phyloP scores from a whole-genome alignment of 306 rosid species.

The Pterocarpus macrocarpus region DNA sequence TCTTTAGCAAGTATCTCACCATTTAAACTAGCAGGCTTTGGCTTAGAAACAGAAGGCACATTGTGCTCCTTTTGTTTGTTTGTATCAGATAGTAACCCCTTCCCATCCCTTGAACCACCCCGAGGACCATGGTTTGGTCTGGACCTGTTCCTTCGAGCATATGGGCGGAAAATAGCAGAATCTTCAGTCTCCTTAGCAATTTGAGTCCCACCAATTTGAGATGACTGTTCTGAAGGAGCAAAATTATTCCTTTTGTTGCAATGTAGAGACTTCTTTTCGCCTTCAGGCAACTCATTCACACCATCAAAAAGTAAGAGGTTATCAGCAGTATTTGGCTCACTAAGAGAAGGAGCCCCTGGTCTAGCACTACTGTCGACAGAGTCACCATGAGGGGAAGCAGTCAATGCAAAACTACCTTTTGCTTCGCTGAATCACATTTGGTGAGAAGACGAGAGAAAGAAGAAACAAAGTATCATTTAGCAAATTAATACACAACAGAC shows the following conservation, averaged over 20 bases:
- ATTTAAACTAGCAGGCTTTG: constrained; percentile 72
- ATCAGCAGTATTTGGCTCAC: constrained; percentile 97
- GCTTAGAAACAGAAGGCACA: constrained; percentile 63
- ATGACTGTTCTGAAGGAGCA: constrained; percentile 88
- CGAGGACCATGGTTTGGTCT: constrained; percentile 85
- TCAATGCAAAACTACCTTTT: constrained; percentile 94
- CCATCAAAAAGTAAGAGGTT: constrained; percentile 89
- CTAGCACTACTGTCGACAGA: constrained; percentile 98
- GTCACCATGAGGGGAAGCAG: constrained; percentile 98
- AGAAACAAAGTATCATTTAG: constrained; percentile 22
- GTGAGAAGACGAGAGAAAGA: constrained; percentile 33
- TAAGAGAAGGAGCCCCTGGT: constrained; percentile 78
- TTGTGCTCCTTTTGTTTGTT: constrained; percentile 69
- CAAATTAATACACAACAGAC: constrained; percentile 17
- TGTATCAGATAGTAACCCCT: constrained; percentile 61
- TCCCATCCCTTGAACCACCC: constrained; percentile 69
- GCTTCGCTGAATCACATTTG: constrained; percentile 77
- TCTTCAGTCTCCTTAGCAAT: constrained; percentile 94
- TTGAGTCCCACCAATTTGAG: constrained; percentile 82
- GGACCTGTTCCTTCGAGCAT: constrained; percentile 96
- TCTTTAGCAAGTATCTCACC: constrained; percentile 63
- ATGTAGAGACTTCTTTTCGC: constrained; percentile 69
- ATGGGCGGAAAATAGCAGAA: constrained; percentile 91
- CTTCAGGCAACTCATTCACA: constrained; percentile 75
- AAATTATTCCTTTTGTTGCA: constrained; percentile 66